Conservation (phyloP, 208 protist genomes). For the Crithidia brevicula region DNA sequence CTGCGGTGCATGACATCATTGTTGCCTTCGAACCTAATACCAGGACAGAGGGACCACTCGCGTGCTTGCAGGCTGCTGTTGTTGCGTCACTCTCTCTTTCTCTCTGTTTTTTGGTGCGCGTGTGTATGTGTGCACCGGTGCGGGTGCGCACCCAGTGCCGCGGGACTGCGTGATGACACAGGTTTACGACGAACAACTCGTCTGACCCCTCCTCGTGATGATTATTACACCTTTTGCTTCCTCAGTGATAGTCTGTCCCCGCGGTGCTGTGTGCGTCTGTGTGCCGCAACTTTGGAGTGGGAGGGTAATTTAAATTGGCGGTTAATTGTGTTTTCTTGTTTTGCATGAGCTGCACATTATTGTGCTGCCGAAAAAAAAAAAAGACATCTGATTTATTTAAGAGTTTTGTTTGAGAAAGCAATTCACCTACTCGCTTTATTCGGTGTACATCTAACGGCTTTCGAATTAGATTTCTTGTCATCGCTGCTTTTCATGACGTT, state of each 20-base stretch:
- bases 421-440: too few relatives aligned
- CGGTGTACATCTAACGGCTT: too few relatives aligned
- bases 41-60: not conserved
- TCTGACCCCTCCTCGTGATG: constrained; percentile 25
- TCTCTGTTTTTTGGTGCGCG: not conserved
- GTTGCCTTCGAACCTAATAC: constrained; percentile 30
- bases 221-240: constrained; percentile 33
- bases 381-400: too few relatives aligned
- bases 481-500: too few relatives aligned
- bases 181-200: constrained; percentile 40
- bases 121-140: not conserved
- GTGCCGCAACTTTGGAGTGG: too few relatives aligned
- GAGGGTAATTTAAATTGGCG: too few relatives aligned
- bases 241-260: constrained; percentile 30
- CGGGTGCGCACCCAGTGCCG: not conserved
- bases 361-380: too few relatives aligned
- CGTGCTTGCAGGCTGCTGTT: not conserved
- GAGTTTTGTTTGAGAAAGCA: too few relatives aligned
- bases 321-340: too few relatives aligned
- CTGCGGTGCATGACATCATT: constrained; percentile 15
- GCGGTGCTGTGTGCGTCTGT: not conserved
- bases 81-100: not conserved
- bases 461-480: too few relatives aligned
- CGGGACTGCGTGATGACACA: constrained; percentile 28
- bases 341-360: too few relatives aligned